Percentiles rank a stretch among this genome's conserved stretches.
phyloP scores from a whole-genome alignment of 2,329 filamentous ascomycete genomes.

The Neocatenulostroma microsporum region DNA sequence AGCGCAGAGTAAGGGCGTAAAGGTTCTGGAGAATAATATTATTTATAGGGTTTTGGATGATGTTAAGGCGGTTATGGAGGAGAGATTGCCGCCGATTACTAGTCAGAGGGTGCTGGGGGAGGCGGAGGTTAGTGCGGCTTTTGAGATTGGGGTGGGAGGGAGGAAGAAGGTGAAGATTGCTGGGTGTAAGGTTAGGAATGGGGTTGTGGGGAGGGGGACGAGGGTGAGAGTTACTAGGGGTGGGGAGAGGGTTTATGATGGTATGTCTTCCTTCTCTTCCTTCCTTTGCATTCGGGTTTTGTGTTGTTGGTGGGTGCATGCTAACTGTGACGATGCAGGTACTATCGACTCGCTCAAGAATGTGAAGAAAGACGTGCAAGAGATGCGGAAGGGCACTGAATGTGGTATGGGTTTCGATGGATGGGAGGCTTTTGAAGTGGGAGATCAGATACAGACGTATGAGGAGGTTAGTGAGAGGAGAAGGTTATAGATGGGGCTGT shows the following conservation, averaged over 20 bases:
- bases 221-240: slow-evolving; percentile 63
- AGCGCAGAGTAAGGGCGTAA: slow-evolving; percentile 64
- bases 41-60: slow-evolving; percentile 76
- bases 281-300: slow-evolving; percentile 1
- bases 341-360: slow-evolving; percentile 76
- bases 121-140: slow-evolving; percentile 74
- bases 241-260: slow-evolving; percentile 68
- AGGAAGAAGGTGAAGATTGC: slow-evolving; percentile 67
- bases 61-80: slow-evolving; percentile 59
- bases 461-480: slow-evolving; percentile 71
- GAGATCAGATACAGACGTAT: slow-evolving; percentile 82
- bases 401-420: slow-evolving; percentile 80
- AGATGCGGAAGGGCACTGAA: slow-evolving; percentile 89
- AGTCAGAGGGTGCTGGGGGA: slow-evolving; percentile 71
- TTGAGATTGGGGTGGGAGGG: slow-evolving; percentile 73
- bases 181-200: slow-evolving; percentile 80
- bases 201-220: slow-evolving; percentile 55
- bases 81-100: slow-evolving; percentile 59
- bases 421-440: slow-evolving; percentile 69
- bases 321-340: slow-evolving; percentile 45
- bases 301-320: slow-evolving; percentile 8
- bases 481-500: slow-evolving; percentile 31
- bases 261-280: slow-evolving; percentile 48
- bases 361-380: slow-evolving; percentile 80
- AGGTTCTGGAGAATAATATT: slow-evolving; percentile 75